A percentile compares a stretch with the other conserved stretches of the same genome.
These are phyloP conservation scores for Fagopyrum esculentum DNA, from an alignment of 148 eudicot species.

Conservation along the genomic window DNA sequence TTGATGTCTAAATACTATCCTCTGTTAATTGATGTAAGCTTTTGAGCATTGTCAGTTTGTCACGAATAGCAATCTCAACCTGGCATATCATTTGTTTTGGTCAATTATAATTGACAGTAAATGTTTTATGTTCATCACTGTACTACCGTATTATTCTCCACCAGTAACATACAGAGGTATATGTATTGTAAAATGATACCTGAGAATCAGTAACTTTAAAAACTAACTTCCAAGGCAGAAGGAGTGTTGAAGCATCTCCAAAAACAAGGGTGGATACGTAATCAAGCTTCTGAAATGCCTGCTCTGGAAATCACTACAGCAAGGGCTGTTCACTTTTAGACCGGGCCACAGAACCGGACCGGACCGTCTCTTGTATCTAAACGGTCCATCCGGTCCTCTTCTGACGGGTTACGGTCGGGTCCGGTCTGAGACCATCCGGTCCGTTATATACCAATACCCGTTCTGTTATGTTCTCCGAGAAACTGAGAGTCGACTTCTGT, in stretches of 20 bases:
- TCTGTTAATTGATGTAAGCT: conserved; percentile 55
- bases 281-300: conserved; percentile 98
- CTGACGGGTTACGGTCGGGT: too few relatives aligned
- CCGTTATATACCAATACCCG: too few relatives aligned
- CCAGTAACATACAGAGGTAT: neutral
- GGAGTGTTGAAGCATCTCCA: conserved; percentile 87
- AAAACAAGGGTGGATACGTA: conserved; percentile 94
- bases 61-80: conserved; percentile 98
- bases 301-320: conserved; percentile 47
- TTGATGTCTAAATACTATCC: conserved; percentile 31
- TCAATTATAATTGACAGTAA: neutral
- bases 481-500: too few relatives aligned
- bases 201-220: conserved; percentile 83
- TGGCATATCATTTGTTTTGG: conserved; percentile 23
- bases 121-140: neutral
- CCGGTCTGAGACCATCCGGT: too few relatives aligned
- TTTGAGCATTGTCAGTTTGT: conserved; percentile 79
- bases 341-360: too few relatives aligned
- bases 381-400: too few relatives aligned
- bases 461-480: too few relatives aligned
- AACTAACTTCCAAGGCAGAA: conserved; percentile 96
- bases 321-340: too few relatives aligned
- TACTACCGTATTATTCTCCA: neutral
- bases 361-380: too few relatives aligned
- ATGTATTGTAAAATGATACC: conserved; percentile 31